Base-by-base conservation (phyloP, 139 green algal genomes). In the Picochlorum costavermella region DNA sequence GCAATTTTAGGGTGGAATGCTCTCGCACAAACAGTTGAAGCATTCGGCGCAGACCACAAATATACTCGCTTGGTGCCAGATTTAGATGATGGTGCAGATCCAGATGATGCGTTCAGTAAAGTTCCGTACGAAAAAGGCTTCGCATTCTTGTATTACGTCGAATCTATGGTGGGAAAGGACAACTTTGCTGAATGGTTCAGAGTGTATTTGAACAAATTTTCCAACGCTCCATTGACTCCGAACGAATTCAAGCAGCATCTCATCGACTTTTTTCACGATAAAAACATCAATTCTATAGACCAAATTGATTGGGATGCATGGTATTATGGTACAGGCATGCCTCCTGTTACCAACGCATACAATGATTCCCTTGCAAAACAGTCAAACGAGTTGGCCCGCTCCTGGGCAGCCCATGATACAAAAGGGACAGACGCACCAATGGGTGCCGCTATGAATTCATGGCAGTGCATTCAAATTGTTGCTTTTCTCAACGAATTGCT, bases 41-140 rank as follows among this genome's bases (percentile, higher is more conserved):
- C 51, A 23, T 58, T 73, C 14, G 71, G 77, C 28, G 25, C 60
- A 3, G 67, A 71, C 14, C 80, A 88, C 74, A 66, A 66, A n/a
- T 87, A 76, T 75, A 88, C 82, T 13, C 5, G 45, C 2, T 72
- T 88, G 2, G 67, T 85, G 11, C 74, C 81, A 1, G 75, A 88
- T 60, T 71, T 88, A 10, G 71, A 58, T 23, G 71, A 63, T 2
- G 91, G 86, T 2, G 62, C 77, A 5, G 91, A 97, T 74, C 91
- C 91, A 1, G 91, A 97, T 69, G 90, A 95, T 60, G 83, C 83
- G 2, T 96, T 96, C 75, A 77, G 30, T n/a, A 71, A 58, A 23
- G 63, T 87, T 5, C 78, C 76, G 0, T 87, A 82, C 45, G 82
- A 84, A 69, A 77, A 61, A 45, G 90, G 90, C 56, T 96, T 95